Evolutionary conservation across 768 basidiomycete genomes (phyloP).

Genomic region (Rhodosporidiobolus odoratus): DNA sequence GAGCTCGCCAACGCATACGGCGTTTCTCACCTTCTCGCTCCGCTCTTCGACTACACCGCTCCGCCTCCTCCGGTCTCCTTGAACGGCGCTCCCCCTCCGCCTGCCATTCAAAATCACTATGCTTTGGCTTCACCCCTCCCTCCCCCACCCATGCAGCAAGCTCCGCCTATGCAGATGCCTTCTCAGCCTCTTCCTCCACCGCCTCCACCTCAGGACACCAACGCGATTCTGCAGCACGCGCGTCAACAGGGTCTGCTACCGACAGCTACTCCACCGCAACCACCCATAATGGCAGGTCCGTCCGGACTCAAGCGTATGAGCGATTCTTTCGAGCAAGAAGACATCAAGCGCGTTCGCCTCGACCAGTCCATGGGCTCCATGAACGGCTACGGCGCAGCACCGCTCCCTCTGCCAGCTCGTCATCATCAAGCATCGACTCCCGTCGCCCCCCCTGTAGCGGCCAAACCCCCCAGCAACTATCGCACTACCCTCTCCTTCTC

Average conservation of each 20-base stretch:
- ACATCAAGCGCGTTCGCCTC: constrained; percentile 19
- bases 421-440: neutral
- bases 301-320: constrained; percentile 20
- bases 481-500: constrained; percentile 23
- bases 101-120: constrained; percentile 21
- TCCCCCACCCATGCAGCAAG: constrained; percentile 9
- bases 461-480: constrained; percentile 7
- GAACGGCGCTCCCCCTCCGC: constrained; percentile 12
- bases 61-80: constrained; percentile 31
- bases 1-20: constrained; percentile 90
- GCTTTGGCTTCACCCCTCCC: constrained; percentile 1
- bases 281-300: neutral
- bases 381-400: neutral
- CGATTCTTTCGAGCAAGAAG: constrained; percentile 22
- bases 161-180: too few relatives aligned
- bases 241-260: constrained; percentile 31
- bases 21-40: constrained; percentile 76
- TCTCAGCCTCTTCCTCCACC: neutral
- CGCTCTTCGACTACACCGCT: constrained; percentile 66
- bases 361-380: constrained; percentile 9
- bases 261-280: neutral
- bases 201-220: constrained; percentile 13
- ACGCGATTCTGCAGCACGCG: constrained; percentile 28
- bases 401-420: neutral
- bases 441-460: neutral